phyloP scores from a whole-genome alignment of 345 rosid species.

The Dovyalis caffra region DNA sequence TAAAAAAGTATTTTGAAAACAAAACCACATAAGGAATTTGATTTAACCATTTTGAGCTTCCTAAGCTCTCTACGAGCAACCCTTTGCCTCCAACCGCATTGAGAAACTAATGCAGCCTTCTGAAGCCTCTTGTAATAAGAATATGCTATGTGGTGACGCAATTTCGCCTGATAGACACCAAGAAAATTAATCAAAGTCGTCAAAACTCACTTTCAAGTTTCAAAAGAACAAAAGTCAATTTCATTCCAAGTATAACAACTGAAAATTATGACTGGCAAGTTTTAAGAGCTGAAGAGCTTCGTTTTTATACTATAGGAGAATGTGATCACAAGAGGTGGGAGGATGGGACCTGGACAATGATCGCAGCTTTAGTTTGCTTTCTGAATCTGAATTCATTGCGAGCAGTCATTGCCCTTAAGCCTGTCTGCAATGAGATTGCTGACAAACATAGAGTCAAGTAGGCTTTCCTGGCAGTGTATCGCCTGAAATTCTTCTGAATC shows the following conservation, averaged over 20 bases:
- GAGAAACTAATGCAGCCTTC: slow-evolving; percentile 74
- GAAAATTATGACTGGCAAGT: slow-evolving; percentile 7
- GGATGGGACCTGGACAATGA: slow-evolving; percentile 67
- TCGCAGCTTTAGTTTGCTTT: slow-evolving; percentile 91
- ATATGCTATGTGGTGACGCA: slow-evolving; percentile 60
- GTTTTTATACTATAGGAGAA: slow-evolving; percentile 14
- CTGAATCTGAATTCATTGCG: slow-evolving; percentile 89
- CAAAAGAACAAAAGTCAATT: not conserved
- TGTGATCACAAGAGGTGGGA: slow-evolving; percentile 20
- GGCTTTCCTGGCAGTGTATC: slow-evolving; percentile 60
- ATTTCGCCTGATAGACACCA: slow-evolving; percentile 61
- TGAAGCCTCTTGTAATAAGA: slow-evolving; percentile 78
- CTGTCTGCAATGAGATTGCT: slow-evolving; percentile 74
- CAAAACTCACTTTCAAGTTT: not conserved
- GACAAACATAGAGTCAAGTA: slow-evolving; percentile 52
- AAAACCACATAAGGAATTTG: slow-evolving; percentile 18
- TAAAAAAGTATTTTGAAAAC: not conserved
- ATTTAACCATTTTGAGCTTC: slow-evolving; percentile 78
- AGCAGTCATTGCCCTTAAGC: slow-evolving; percentile 92
- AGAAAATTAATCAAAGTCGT: slow-evolving; percentile 15
- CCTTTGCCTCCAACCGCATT: slow-evolving; percentile 95
- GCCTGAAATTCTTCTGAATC: slow-evolving; percentile 83
- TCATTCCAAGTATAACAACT: slow-evolving; percentile 10
- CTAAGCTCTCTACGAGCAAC: slow-evolving; percentile 94
- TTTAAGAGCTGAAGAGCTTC: slow-evolving; percentile 8